Evolutionary conservation across 1,139 yeast genomes (phyloP), one percentile per base, ranked within the genome.

Genomic region (Cylindricascospora bacillispora): DNA sequence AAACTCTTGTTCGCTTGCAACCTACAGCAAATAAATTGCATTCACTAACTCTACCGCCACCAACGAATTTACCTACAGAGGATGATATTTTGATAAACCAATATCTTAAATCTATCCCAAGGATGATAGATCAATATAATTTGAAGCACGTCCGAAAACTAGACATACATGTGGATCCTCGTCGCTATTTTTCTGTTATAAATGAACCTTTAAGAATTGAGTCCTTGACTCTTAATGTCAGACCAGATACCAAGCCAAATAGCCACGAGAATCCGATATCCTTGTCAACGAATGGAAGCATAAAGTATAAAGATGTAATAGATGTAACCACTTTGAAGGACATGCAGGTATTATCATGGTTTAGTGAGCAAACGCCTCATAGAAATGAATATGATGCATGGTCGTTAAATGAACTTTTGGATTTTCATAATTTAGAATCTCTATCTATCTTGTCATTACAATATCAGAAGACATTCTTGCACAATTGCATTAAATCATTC

Each of bases 261-360:
- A 12, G 14, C 22, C 14, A n/a, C 15, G 21, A 14, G 15, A 4
- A 2, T 35, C 27, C 26, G 33, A 30, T 5, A 35, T 35, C 4
- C 32, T 28, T 14, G 29, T n/a, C n/a, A n/a, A n/a, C n/a, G n/a
- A 32, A 9, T 17, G 22, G 13, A 20, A 33, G 33, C 14, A 24
- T 35, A 3, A 40, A 40, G 16, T 46, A 45, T 32, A 37, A 35
- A 22, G 43, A 43, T 17, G 34, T 50, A 2, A 47, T 50, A 24
- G 52, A 50, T 29, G 27, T 32, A 2, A 31, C 34, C 4, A 21
- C 33, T 14, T 31, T 50, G 24, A 36, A 40, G 28, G 40, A 39
- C 25, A 28, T 50, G 13, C 44, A 44, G 24, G 38, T 50, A 13
- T 28, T 47, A 13, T 49, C 54, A 9, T 50, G 56, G 56, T 48